phyloP scores from a whole-genome alignment of 1,139 yeast genomes.

The Lodderomyces margitis region DNA sequence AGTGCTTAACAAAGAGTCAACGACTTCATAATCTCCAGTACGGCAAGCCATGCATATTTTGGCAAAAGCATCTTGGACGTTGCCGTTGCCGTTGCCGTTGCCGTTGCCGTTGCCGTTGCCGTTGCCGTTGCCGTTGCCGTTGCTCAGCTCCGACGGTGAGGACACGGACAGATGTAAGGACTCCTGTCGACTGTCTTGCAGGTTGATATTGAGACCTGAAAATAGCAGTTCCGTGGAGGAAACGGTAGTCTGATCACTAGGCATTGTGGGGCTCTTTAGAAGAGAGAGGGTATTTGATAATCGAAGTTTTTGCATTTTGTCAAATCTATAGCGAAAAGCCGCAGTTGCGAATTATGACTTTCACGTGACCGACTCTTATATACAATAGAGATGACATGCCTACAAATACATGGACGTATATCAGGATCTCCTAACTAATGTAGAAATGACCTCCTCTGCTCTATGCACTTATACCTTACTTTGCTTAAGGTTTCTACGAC shows the following conservation, averaged over 20 bases:
- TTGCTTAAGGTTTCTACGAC: too few species aligned
- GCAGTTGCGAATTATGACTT: neutral
- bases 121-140: too few species aligned
- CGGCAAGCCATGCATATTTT: conserved; percentile 68
- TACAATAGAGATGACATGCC: too few species aligned
- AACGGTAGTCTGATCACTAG: neutral
- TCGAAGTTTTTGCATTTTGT: neutral
- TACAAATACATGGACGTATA: too few species aligned
- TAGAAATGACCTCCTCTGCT: too few species aligned
- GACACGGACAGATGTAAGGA: neutral
- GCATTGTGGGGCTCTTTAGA: neutral
- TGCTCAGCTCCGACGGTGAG: neutral
- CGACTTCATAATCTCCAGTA: conserved; percentile 63
- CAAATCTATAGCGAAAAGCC: neutral
- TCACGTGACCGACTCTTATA: neutral
- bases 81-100: too few species aligned
- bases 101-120: too few species aligned
- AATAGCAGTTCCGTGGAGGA: conserved; percentile 3
- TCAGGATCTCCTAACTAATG: too few species aligned
- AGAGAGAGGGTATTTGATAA: neutral
- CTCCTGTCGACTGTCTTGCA: conserved; percentile 1
- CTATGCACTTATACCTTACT: too few species aligned
- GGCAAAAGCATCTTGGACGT: conserved; percentile 23
- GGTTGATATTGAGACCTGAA: neutral
- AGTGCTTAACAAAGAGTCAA: conserved; percentile 51